Conservation (phyloP, 768 basidiomycete genomes). For the Serendipita indica region DNA sequence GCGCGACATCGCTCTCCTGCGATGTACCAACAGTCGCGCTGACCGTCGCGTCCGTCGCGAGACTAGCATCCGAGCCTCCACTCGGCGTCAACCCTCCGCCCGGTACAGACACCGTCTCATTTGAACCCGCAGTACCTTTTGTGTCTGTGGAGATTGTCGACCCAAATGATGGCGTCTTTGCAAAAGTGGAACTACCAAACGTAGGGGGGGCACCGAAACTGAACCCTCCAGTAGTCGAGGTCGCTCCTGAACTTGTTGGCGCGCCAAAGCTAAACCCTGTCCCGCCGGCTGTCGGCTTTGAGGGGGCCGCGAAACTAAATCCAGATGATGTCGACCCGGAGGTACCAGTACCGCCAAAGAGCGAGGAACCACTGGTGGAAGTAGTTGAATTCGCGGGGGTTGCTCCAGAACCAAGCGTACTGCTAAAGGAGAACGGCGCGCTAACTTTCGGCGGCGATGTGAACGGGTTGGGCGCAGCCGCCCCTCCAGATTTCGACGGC, state of each 20-base stretch:
- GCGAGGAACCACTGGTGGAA: not conserved
- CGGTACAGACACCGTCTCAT: not conserved
- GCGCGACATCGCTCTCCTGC: conserved; percentile 5
- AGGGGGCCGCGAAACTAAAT: no score
- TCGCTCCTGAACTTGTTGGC: not conserved
- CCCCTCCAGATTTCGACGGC: not conserved
- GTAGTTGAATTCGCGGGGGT: not conserved
- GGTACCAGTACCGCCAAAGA: no score
- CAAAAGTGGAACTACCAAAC: not conserved
- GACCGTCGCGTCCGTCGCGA: not conserved
- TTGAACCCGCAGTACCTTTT: not conserved
- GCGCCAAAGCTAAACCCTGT: not conserved
- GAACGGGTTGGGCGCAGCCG: not conserved
- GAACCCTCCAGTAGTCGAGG: not conserved
- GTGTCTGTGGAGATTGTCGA: not conserved
- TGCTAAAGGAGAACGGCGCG: not conserved
- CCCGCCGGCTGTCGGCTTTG: no score
- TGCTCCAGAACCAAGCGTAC: not conserved
- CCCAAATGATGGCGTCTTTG: not conserved
- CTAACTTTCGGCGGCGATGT: not conserved
- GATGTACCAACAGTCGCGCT: not conserved
- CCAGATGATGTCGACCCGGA: no score
- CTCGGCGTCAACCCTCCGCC: not conserved
- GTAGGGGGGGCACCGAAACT: not conserved
- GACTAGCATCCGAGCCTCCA: not conserved